Evolutionary conservation across 2,329 filamentous ascomycete species (phyloP), one percentile per base, ranked within the genome.

Genomic region (Rachicladosporium sp.): DNA sequence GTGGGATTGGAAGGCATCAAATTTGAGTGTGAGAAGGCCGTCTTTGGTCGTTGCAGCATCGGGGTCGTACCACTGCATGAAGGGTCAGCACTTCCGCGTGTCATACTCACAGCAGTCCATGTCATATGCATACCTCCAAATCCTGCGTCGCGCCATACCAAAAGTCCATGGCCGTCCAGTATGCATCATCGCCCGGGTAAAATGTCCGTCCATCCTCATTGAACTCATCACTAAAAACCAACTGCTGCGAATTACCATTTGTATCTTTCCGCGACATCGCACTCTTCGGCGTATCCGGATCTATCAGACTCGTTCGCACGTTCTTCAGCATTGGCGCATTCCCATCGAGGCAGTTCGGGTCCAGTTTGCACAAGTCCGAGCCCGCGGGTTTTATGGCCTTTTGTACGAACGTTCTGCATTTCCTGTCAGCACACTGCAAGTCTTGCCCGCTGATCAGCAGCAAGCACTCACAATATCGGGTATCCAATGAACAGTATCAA

Each of bases 401-500:
- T 41, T 41, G 39, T 23, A 41, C 39, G 39, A 41, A 41, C 8
- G 39, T 41, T 15, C 39, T 41, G 23, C 6, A 29, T n/a, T 32
- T 19, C 9, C 6, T 30, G 39, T 41, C 23, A 41, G 39, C 23
- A 11, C 10, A 9, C 4, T 11, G 35, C 35, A 61, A 47, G 39
- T 60, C 58, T 19, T 62, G 48, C 8, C 65, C 63, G 1, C 61
- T 54, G 37, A 57, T 68, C 8, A 65, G 23, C 23, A 27, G 23
- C 6, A 27, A 27, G 23, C 12, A 37, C 39, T 12, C 72, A 83
- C 79, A 82, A 63, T 37, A 81, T 67, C 23, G 80, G 80, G 54
- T 81, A 83, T 37, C 71, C 77, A 52, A 84, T 74, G 56, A 84
- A 83, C 31, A 84, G 59, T 33, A 71, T 62, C 43, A 83, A 54